Evolutionary conservation across 345 rosid species (phyloP).

Genomic region (Camelina hispida): DNA sequence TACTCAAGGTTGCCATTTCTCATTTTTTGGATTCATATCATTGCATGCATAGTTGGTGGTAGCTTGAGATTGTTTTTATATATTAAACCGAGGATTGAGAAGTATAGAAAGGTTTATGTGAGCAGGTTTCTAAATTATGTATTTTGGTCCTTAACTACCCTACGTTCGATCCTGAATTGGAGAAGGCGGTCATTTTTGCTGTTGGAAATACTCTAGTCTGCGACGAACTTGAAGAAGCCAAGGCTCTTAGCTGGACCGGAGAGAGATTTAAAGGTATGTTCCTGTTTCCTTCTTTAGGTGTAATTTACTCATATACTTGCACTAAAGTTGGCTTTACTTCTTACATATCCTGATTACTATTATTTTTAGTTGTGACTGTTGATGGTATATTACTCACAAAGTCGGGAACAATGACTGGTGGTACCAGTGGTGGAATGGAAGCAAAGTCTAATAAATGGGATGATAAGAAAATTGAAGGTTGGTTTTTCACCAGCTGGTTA

Average conservation of each 20-base stretch:
- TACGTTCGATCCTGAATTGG: slow-evolving; percentile 86
- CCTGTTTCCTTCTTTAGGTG: slow-evolving; percentile 22
- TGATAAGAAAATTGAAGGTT: slow-evolving; percentile 93
- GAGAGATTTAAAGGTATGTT: slow-evolving; percentile 86
- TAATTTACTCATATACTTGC: slow-evolving; percentile 28
- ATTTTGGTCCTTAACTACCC: slow-evolving; percentile 65
- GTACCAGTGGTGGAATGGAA: slow-evolving; percentile 99
- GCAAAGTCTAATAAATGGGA: slow-evolving; percentile 97
- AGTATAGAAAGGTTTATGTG: slow-evolving; percentile 2
- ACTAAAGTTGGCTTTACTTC: slow-evolving; percentile 21
- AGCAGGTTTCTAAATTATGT: slow-evolving; percentile 20
- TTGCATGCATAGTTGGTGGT: slow-evolving; percentile 27
- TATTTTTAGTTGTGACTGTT: slow-evolving; percentile 82
- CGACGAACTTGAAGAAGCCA: slow-evolving; percentile 96
- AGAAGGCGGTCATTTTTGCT: slow-evolving; percentile 92
- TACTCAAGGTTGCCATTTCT: slow-evolving; percentile 17
- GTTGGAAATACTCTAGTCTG: slow-evolving; percentile 97
- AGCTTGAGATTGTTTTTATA: slow-evolving; percentile 31
- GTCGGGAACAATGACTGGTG: slow-evolving; percentile 99
- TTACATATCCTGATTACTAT: slow-evolving; percentile 30
- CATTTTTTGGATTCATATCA: slow-evolving; percentile 26
- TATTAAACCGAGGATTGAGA: slow-evolving; percentile 28
- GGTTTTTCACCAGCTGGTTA: slow-evolving; percentile 35
- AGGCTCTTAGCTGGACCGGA: slow-evolving; percentile 90
- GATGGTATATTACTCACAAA: slow-evolving; percentile 94